These are phyloP conservation scores for Raphanus sativus DNA, from an alignment of 345 rosid species.

Conservation along the genomic window DNA sequence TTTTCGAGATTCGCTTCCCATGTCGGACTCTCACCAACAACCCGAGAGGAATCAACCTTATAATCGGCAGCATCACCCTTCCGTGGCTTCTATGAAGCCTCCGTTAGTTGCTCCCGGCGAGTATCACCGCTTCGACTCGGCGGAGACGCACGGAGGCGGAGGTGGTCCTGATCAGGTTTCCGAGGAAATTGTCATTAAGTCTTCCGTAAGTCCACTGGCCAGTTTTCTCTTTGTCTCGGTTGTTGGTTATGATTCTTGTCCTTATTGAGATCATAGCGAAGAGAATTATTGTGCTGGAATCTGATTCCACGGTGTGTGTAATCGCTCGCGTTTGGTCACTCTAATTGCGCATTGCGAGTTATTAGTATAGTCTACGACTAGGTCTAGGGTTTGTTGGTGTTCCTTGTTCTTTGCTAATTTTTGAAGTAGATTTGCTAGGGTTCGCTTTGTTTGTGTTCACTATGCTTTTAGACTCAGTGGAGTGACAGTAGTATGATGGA, in stretches of 20 bases:
- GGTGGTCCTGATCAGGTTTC: constrained; percentile 48
- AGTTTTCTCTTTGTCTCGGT: background rate
- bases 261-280: background rate
- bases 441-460: background rate
- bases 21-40: constrained; percentile 50
- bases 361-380: background rate
- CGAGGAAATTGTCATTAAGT: constrained; percentile 61
- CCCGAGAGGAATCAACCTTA: constrained; percentile 34
- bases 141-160: constrained; percentile 39
- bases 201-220: constrained; percentile 52
- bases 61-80: constrained; percentile 51
- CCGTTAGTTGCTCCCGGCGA: constrained; percentile 67
- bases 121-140: constrained; percentile 64
- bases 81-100: constrained; percentile 68
- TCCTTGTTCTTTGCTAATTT: constrained; percentile 15
- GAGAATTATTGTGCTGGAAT: constrained; percentile 35
- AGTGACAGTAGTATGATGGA: constrained; percentile 7
- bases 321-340: background rate
- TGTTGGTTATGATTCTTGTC: background rate
- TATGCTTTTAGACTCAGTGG: constrained; percentile 1
- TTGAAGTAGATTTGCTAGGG: background rate
- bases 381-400: constrained; percentile 24
- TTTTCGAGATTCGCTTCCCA: constrained; percentile 35
- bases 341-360: constrained; percentile 27
- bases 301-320: constrained; percentile 14